Evolutionary conservation across 345 rosid genomes (phyloP).

Genomic region (Aquilaria yunnanensis): DNA sequence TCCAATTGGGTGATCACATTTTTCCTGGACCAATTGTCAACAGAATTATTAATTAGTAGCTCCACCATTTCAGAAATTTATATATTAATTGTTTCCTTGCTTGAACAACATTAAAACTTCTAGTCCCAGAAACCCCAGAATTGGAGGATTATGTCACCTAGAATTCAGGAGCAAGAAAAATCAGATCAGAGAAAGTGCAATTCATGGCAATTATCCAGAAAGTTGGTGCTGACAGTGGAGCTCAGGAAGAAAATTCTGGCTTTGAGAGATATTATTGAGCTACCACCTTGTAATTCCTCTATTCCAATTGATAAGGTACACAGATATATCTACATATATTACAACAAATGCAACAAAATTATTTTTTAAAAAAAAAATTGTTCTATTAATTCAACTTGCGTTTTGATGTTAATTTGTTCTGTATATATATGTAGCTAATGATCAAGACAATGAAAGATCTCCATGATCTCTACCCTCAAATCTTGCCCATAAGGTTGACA

Average conservation of each 20-base stretch:
- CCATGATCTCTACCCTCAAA: constrained; percentile 41
- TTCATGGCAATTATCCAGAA: constrained; percentile 16
- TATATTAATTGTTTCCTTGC: neutral
- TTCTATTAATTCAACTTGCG: no score
- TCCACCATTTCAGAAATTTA: neutral
- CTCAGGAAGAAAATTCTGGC: constrained; percentile 39
- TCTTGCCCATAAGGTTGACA: constrained; percentile 22
- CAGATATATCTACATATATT: no score
- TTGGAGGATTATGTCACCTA: constrained; percentile 1
- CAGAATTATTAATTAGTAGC: no score
- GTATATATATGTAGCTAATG: constrained; percentile 34
- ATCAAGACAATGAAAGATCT: constrained; percentile 47
- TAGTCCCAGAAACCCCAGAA: constrained; percentile 21
- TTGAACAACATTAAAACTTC: neutral
- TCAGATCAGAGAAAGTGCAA: constrained; percentile 11
- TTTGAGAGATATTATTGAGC: constrained; percentile 51
- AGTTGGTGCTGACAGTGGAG: constrained; percentile 38
- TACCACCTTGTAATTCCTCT: constrained; percentile 32
- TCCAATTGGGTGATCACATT: no score
- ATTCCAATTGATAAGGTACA: constrained; percentile 32
- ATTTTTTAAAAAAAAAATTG: no score
- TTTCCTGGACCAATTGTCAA: no score
- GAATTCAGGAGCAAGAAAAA: constrained; percentile 16
- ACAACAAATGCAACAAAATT: no score
- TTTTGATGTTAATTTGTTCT: no score